Evolutionary conservation across 2,329 filamentous ascomycete genomes (phyloP).

Genomic region (Neonectria faginata): DNA sequence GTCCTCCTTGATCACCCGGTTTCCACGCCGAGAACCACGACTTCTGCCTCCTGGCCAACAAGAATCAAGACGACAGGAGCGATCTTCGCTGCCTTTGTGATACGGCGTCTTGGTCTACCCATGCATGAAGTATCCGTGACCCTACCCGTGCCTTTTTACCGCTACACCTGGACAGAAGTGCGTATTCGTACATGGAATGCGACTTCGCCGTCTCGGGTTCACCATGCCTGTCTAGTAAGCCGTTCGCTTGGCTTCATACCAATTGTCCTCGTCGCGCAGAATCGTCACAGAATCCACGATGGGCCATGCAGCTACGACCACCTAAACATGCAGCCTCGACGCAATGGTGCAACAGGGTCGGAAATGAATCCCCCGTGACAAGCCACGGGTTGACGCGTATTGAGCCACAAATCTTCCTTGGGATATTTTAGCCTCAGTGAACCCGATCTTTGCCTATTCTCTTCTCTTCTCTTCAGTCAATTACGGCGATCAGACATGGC

Average conservation of each 20-base stretch:
- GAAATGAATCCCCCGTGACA: slow-evolving; percentile 14
- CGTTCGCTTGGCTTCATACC: slow-evolving; percentile 7
- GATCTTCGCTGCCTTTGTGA: slow-evolving; percentile 21
- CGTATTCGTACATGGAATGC: neutral
- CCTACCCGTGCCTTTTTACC: slow-evolving; percentile 8
- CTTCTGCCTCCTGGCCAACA: slow-evolving; percentile 18
- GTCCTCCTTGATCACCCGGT: slow-evolving; percentile 27
- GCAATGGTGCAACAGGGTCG: slow-evolving; percentile 13
- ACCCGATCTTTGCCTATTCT: neutral
- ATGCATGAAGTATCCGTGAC: slow-evolving; percentile 30
- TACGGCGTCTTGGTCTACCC: slow-evolving; percentile 30
- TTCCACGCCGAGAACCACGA: slow-evolving; percentile 25
- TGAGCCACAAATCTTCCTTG: neutral
- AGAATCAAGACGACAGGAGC: slow-evolving; percentile 15
- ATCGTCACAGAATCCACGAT: slow-evolving; percentile 26
- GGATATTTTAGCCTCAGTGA: neutral
- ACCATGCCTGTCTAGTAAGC: slow-evolving; percentile 18
- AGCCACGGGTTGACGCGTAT: slow-evolving; percentile 3
- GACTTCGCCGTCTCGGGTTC: slow-evolving; percentile 26
- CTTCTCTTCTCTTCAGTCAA: neutral
- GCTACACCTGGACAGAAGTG: slow-evolving; percentile 1
- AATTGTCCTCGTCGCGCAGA: slow-evolving; percentile 4
- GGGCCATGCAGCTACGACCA: slow-evolving; percentile 2
- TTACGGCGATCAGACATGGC: neutral
- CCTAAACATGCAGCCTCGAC: neutral